These are phyloP conservation scores for Penicillium parvum DNA, from an alignment of 495 filamentous ascomycete genomes.

Conservation along the genomic window DNA sequence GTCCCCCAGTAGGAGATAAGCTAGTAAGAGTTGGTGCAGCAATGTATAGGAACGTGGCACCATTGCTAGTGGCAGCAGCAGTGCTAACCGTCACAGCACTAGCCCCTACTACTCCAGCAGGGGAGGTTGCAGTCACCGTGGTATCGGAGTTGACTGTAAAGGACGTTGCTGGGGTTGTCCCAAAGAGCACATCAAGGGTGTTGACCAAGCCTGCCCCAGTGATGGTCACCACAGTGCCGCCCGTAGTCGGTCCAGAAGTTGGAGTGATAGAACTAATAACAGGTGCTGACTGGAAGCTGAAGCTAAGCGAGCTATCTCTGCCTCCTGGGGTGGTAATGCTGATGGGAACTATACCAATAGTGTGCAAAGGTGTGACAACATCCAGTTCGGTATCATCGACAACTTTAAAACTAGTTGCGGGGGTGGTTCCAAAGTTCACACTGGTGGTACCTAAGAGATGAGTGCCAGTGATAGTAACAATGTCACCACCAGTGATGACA, in stretches of 20 bases:
- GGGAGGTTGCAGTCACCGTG: not conserved
- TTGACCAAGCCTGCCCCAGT: not conserved
- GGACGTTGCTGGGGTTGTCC: not conserved
- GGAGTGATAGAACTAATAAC: constrained; percentile 1
- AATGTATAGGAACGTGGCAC: not conserved
- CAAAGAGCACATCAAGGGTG: not conserved
- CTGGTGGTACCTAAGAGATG: not conserved
- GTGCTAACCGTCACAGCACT: not conserved
- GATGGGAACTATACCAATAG: not conserved
- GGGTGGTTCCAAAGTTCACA: not conserved
- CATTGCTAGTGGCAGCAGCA: not conserved
- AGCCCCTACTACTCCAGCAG: not conserved
- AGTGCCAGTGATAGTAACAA: not conserved
- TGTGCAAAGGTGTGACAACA: not conserved
- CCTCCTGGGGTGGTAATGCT: constrained; percentile 5
- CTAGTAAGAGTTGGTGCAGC: not conserved
- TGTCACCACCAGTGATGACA: not conserved
- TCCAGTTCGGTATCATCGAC: not conserved
- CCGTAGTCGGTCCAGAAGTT: not conserved
- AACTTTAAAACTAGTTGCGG: not conserved
- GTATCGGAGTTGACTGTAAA: not conserved
- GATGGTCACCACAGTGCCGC: constrained; percentile 1
- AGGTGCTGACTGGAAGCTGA: not conserved
- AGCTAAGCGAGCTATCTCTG: constrained; percentile 2
- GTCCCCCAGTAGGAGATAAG: not conserved